Conservation (phyloP, 1,284 basidiomycete genomes). For the Tetrapyrgos nigripes region DNA sequence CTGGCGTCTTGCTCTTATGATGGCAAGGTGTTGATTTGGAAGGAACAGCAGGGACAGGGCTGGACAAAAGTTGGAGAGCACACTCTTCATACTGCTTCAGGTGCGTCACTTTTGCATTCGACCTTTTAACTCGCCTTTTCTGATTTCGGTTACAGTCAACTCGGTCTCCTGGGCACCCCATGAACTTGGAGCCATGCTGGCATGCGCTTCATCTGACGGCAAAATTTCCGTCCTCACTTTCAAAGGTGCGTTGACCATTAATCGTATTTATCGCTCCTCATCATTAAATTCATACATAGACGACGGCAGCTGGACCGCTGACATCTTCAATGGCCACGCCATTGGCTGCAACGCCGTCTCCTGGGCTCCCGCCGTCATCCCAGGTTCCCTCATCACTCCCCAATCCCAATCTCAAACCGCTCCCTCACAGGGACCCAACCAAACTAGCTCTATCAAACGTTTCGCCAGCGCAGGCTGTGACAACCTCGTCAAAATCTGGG, state of each 20-base stretch:
- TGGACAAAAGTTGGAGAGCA: conserved; percentile 99
- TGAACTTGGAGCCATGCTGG: conserved; percentile 95
- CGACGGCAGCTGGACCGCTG: conserved; percentile 95
- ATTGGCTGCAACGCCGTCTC: conserved; percentile 98
- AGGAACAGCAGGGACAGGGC: conserved; percentile 76
- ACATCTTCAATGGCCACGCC: conserved; percentile 95
- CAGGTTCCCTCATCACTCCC: conserved; percentile 82
- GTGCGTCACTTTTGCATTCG: conserved; percentile 49
- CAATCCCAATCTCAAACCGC: conserved; percentile 48
- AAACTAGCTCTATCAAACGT: conserved; percentile 69
- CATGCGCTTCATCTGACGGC: conserved; percentile 98
- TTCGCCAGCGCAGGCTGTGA: conserved; percentile 98
- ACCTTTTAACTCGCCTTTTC: neutral
- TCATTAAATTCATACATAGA: conserved; percentile 53
- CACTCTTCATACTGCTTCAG: conserved; percentile 91
- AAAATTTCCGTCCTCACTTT: conserved; percentile 97
- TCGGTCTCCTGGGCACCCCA: conserved; percentile 98
- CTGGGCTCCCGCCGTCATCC: conserved; percentile 94
- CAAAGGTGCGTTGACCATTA: conserved; percentile 76
- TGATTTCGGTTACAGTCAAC: conserved; percentile 69
- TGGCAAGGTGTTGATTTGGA: conserved; percentile 98
- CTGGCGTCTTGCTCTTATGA: conserved; percentile 98
- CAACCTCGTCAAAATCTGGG: conserved; percentile 96
- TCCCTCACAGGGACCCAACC: conserved; percentile 47
- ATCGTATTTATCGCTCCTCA: neutral